Percentiles rank a stretch among this genome's conserved stretches.
Evolutionary conservation across 441 rosid genomes (phyloP).

Genomic region (Adansonia madagascariensis): DNA sequence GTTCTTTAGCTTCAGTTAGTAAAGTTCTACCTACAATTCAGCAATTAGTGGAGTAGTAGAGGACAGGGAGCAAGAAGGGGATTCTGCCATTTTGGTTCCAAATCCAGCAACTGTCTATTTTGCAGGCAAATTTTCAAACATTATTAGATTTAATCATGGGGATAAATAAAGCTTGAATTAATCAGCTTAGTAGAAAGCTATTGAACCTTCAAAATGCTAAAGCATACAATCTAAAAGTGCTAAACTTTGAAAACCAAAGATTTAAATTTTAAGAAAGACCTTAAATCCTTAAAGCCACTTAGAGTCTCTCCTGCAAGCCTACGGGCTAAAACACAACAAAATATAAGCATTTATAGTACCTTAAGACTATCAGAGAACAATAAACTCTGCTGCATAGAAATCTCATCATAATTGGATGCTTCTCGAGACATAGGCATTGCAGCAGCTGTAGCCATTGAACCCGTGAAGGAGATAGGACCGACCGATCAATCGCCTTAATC

Average conservation of each 20-base stretch:
- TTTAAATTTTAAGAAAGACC: neutral
- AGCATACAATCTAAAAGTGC: neutral
- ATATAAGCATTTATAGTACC: slow-evolving; percentile 41
- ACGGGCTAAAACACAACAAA: neutral
- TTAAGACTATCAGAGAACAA: slow-evolving; percentile 90
- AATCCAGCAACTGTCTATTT: neutral
- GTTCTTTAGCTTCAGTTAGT: neutral
- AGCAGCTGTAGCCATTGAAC: slow-evolving; percentile 66
- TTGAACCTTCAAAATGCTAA: neutral
- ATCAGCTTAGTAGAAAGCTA: neutral
- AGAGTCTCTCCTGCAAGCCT: neutral
- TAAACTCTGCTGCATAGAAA: slow-evolving; percentile 84
- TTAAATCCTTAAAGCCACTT: neutral
- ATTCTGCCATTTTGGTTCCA: neutral
- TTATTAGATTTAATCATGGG: neutral
- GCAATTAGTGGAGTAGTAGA: too few species aligned
- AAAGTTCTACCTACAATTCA: too few species aligned
- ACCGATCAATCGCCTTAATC: slow-evolving; percentile 27
- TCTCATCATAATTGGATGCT: slow-evolving; percentile 78
- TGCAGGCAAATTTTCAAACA: neutral
- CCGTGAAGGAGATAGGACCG: slow-evolving; percentile 31
- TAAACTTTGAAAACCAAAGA: too few species aligned
- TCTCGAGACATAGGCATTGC: slow-evolving; percentile 50
- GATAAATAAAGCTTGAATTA: neutral
- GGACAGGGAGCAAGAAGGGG: neutral